These are phyloP conservation scores for Nadsonia fulvescens DNA, from an alignment of 805 yeast genomes.

Conservation along the genomic window DNA sequence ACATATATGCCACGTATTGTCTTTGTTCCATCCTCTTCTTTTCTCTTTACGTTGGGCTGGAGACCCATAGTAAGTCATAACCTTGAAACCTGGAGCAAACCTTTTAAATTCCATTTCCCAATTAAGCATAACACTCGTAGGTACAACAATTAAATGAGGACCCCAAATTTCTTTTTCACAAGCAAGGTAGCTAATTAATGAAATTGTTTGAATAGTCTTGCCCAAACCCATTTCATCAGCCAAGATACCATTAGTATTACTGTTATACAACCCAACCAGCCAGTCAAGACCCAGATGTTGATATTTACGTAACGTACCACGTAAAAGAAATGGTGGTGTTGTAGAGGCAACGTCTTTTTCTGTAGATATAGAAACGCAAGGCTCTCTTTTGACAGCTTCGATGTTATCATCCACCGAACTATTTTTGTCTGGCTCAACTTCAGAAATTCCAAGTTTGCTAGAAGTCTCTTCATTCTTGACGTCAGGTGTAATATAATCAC, in stretches of 20 bases:
- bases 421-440: too few species aligned
- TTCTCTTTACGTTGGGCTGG: constrained; percentile 94
- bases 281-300: constrained; percentile 95
- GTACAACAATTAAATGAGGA: constrained; percentile 91
- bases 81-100: constrained; percentile 95
- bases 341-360: constrained; percentile 1
- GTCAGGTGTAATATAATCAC: too few species aligned
- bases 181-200: constrained; percentile 72
- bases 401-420: too few species aligned
- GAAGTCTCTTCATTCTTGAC: too few species aligned
- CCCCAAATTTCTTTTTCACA: constrained; percentile 95
- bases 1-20: constrained; percentile 89
- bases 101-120: constrained; percentile 99
- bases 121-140: constrained; percentile 90
- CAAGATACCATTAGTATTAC: constrained; percentile 84
- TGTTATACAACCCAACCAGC: constrained; percentile 86
- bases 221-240: constrained; percentile 99
- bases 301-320: constrained; percentile 74
- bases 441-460: too few species aligned
- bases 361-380: background rate
- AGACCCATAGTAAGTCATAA: constrained; percentile 86
- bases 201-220: constrained; percentile 89
- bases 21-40: constrained; percentile 94
- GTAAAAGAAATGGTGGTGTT: constrained; percentile 39
- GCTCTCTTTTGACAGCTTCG: background rate